A percentile compares a stretch with the other conserved stretches of the same genome.
phyloP scores from a whole-genome alignment of 768 basidiomycete species.

The Leccinum arenicola region DNA sequence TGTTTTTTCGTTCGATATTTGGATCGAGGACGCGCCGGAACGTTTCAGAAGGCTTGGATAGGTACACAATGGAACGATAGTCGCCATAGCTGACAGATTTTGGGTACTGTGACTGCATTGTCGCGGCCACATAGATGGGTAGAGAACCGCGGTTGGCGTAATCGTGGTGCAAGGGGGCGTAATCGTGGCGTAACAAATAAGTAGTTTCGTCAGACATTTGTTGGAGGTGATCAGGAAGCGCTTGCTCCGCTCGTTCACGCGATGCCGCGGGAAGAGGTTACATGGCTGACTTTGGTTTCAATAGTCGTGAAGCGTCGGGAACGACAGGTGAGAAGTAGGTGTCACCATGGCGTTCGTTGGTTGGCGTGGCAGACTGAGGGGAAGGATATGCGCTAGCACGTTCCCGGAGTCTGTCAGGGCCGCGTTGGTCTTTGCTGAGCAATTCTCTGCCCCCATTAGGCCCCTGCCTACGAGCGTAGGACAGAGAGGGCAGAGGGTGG shows the following conservation, averaged over 20 bases:
- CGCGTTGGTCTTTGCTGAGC: background rate
- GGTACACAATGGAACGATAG: constrained; percentile 13
- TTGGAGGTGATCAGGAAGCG: background rate
- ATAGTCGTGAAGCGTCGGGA: background rate
- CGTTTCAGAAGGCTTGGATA: constrained; percentile 8
- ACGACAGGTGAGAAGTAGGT: constrained; percentile 5
- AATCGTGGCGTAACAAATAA: constrained; percentile 14
- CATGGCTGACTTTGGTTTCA: background rate
- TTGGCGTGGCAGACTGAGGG: constrained; percentile 22
- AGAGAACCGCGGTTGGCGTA: background rate
- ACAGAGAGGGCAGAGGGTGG: constrained; percentile 36
- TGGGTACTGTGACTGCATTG: constrained; percentile 9
- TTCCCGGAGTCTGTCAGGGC: background rate
- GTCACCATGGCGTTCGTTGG: constrained; percentile 12
- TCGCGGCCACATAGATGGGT: background rate
- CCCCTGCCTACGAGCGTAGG: constrained; percentile 26
- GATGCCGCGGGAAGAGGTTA: background rate
- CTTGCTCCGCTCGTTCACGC: background rate
- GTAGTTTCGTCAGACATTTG: constrained; percentile 19
- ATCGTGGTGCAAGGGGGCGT: constrained; percentile 2
- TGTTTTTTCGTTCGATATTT: constrained; percentile 16
- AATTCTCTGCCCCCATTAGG: constrained; percentile 1
- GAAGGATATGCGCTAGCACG: background rate
- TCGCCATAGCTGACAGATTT: background rate
- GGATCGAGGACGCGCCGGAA: constrained; percentile 13